Evolutionary conservation across 2,329 filamentous ascomycete genomes (phyloP).

Genomic region (Botrytis byssoidea): DNA sequence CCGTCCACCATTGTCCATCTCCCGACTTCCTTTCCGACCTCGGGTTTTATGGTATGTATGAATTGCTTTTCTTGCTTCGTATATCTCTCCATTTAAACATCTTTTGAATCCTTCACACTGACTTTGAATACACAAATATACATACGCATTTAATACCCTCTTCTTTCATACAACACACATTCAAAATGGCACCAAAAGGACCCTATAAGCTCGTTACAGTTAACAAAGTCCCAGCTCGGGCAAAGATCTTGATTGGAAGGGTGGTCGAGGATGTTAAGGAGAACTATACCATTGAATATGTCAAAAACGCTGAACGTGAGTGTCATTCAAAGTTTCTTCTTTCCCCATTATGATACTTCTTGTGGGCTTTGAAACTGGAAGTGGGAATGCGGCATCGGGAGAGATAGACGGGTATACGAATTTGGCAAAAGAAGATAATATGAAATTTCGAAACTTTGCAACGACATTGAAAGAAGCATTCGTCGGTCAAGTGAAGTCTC

Average conservation of each 20-base stretch:
- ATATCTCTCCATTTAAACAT: background rate
- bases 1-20: conserved; percentile 1
- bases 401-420: too few species aligned
- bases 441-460: too few species aligned
- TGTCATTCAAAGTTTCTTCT: conserved; percentile 9
- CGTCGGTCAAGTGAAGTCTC: background rate
- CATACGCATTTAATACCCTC: background rate
- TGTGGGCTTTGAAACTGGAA: background rate
- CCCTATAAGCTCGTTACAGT: conserved; percentile 65
- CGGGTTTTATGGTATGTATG: background rate
- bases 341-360: background rate
- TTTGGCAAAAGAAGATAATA: background rate
- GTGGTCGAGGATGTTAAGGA: conserved; percentile 61
- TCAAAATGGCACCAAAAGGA: conserved; percentile 45
- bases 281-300: conserved; percentile 60
- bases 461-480: too few species aligned
- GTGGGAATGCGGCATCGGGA: too few species aligned
- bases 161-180: background rate
- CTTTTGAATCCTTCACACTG: too few species aligned
- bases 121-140: background rate
- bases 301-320: conserved; percentile 61
- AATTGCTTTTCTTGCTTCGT: background rate
- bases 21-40: background rate
- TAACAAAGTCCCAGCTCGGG: conserved; percentile 65
- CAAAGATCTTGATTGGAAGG: conserved; percentile 59